A percentile compares a stretch with the other conserved stretches of the same genome.
Evolutionary conservation across 306 rosid genomes (phyloP).

Genomic region (Trifolium subterraneum): DNA sequence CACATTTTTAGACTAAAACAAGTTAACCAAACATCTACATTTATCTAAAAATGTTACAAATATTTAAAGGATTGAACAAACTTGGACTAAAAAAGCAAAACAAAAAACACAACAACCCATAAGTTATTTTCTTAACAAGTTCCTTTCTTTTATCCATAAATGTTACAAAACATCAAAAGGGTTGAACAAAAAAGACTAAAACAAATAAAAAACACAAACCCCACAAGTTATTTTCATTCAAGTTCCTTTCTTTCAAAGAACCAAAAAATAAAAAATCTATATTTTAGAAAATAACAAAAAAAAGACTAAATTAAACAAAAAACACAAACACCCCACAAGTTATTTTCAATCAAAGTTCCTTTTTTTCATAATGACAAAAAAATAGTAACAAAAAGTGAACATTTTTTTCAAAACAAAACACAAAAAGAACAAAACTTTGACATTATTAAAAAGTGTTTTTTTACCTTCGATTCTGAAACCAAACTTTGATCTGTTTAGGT

Average conservation of each 20-base stretch:
- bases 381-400: slow-evolving; percentile 11
- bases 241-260: slow-evolving; percentile 4
- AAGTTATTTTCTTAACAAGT: neutral
- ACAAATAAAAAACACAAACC: slow-evolving; percentile 1
- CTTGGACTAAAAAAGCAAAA: neutral
- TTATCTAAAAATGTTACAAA: slow-evolving; percentile 4
- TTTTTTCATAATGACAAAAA: neutral
- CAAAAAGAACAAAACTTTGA: neutral
- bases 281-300: neutral
- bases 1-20: neutral
- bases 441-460: neutral
- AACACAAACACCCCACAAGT: slow-evolving; percentile 1
- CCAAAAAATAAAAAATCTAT: neutral
- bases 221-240: neutral
- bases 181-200: neutral
- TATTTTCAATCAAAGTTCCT: neutral
- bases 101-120: slow-evolving; percentile 11
- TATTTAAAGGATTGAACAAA: neutral
- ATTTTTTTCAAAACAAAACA: neutral
- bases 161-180: neutral
- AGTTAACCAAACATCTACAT: neutral
- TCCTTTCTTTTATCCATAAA: slow-evolving; percentile 1
- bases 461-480: slow-evolving; percentile 98
- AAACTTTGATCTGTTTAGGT: slow-evolving; percentile 97
- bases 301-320: too few species aligned